phyloP scores from a whole-genome alignment of 371 early-diverging fungal species.

The Rhizopus delemar region DNA sequence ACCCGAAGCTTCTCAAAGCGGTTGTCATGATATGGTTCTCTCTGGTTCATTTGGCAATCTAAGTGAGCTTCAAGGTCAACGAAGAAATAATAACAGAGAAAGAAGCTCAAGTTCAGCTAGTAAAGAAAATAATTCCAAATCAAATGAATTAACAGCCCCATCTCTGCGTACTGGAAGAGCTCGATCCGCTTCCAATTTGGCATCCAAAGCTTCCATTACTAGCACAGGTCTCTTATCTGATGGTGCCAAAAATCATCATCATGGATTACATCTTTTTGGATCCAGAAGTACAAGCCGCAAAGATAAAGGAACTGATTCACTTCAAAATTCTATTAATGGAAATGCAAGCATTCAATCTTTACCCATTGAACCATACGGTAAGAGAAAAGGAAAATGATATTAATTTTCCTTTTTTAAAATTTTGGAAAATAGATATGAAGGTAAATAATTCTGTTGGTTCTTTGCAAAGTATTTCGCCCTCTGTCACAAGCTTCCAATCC shows the following conservation, averaged over 20 bases:
- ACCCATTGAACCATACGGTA: constrained; percentile 19
- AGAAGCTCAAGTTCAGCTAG: constrained; percentile 19
- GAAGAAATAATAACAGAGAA: constrained; percentile 7
- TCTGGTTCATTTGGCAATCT: constrained; percentile 39
- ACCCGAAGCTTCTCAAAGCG: constrained; percentile 17
- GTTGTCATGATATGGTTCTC: constrained; percentile 23
- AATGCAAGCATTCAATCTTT: constrained; percentile 20
- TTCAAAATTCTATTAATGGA: constrained; percentile 4
- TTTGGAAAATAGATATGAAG: constrained; percentile 13
- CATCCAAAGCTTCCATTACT: constrained; percentile 12
- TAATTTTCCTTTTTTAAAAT: background rate
- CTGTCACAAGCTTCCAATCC: constrained; percentile 27
- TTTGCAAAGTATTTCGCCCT: constrained; percentile 30
- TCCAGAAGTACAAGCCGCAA: constrained; percentile 26
- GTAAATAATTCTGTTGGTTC: constrained; percentile 25
- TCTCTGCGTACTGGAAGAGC: constrained; percentile 15
- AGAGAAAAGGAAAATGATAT: background rate
- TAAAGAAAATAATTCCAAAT: constrained; percentile 11
- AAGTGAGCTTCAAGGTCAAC: constrained; percentile 22
- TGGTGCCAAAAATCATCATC: constrained; percentile 10
- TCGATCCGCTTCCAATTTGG: constrained; percentile 22
- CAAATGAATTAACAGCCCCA: constrained; percentile 10
- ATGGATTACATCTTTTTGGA: constrained; percentile 29
- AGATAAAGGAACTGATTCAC: background rate
- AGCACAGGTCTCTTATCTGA: constrained; percentile 11